Evolutionary conservation across 2,329 filamentous ascomycete species (phyloP), one percentile per base, ranked within the genome.

Genomic region (Scorias spongiosa): DNA sequence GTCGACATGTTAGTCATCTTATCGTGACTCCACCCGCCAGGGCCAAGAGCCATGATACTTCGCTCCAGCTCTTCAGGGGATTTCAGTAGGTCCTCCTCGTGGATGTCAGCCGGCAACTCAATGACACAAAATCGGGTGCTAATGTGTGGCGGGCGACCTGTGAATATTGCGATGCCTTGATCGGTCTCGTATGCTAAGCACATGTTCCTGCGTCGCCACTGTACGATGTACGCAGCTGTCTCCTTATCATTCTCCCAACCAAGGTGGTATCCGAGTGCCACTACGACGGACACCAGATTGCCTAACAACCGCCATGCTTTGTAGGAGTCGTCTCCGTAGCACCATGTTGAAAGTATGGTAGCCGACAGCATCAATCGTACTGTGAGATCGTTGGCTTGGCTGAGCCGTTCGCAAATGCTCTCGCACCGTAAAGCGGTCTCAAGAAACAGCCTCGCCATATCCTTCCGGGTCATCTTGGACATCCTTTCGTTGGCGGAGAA

Each of bases 281-380:
- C n/a, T 34, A 45, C 29, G 5, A 41, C 43, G 6, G 39, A 41
- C 6, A 32, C 29, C 28, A 47, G 2, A 18, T 45, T 39, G n/a
- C 46, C 43, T 17, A 42, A 32, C 20, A 47, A 20, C 11, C 43
- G 34, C 18, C 39, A 47, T 8, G 42, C 42, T 29, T 36, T 36
- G 11, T 42, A 45, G 1, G 46, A 45, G 26, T 47, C 46, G 15
- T 47, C 46, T 12, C 46, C 43, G 5, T 32, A 45, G 32, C 46
- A 42, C 46, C 46, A 47, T 5, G 46, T 47, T 12, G 40, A 26
- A 20, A 45, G 17, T 29, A 45, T 39, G 8, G 28, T 34, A 3
- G 38, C 18, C 12, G 20, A 10, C 2, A 37, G 2, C 15, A 45
- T 10, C 12, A 41, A 29, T 32, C 39, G 40, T 10, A 47, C 18